These are phyloP conservation scores for Lachancea cidri DNA, from an alignment of 805 yeast species.

Conservation along the genomic window DNA sequence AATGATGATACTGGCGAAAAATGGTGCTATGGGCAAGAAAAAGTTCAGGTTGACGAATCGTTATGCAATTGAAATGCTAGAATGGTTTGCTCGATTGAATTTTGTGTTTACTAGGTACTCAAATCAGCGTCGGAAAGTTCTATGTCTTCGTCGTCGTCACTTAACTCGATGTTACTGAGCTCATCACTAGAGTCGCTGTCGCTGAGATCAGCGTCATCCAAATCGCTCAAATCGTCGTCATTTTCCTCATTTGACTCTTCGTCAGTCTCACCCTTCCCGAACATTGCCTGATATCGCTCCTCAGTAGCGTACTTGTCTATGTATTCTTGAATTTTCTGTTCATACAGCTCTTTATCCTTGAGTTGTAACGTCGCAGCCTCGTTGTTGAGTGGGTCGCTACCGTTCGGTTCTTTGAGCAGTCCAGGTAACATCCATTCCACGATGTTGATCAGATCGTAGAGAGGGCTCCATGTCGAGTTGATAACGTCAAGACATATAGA, in stretches of 20 bases:
- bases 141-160: slow-evolving; percentile 20
- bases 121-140: not conserved
- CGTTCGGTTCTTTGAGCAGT: slow-evolving; percentile 83
- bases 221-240: slow-evolving; percentile 22
- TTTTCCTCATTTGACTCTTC: slow-evolving; percentile 44
- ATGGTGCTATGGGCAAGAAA: not conserved
- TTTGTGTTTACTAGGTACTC: not conserved
- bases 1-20: not conserved
- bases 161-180: slow-evolving; percentile 28
- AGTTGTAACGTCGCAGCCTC: slow-evolving; percentile 80
- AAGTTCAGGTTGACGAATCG: not conserved
- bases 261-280: slow-evolving; percentile 46
- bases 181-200: slow-evolving; percentile 20
- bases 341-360: slow-evolving; percentile 61
- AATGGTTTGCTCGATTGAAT: no score
- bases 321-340: slow-evolving; percentile 63
- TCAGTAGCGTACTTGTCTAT: slow-evolving; percentile 63
- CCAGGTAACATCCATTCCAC: slow-evolving; percentile 94
- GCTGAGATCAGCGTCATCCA: slow-evolving; percentile 14
- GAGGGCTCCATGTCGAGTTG: slow-evolving; percentile 97
- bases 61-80: not conserved
- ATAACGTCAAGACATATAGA: slow-evolving; percentile 94
- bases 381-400: slow-evolving; percentile 88
- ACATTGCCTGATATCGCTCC: slow-evolving; percentile 34
- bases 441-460: slow-evolving; percentile 87